Evolutionary conservation across 2,329 filamentous ascomycete species (phyloP).

Genomic region (Aspergillus novofumigatus): DNA sequence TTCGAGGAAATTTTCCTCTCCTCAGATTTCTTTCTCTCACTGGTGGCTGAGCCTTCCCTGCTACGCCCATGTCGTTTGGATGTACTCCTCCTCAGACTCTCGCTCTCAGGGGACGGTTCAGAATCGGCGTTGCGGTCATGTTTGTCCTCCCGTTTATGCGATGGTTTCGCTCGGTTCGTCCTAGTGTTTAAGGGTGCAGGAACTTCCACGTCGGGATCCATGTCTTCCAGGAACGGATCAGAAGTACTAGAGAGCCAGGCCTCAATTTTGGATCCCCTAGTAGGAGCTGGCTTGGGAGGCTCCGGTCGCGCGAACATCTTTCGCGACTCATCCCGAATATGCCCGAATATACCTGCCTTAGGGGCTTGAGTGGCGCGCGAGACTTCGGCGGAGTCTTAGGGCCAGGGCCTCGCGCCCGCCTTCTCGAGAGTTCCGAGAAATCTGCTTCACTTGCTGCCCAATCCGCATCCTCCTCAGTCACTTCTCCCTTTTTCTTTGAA

Average conservation of each 20-base stretch:
- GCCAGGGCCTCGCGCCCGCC: slow-evolving; percentile 28
- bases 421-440: slow-evolving; percentile 37
- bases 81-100: slow-evolving; percentile 22
- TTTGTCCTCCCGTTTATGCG: slow-evolving; percentile 20
- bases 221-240: slow-evolving; percentile 51
- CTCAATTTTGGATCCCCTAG: slow-evolving; percentile 53
- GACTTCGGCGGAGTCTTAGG: slow-evolving; percentile 10
- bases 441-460: slow-evolving; percentile 38
- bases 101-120: slow-evolving; percentile 23
- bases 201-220: slow-evolving; percentile 32
- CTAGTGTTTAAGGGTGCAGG: slow-evolving; percentile 41
- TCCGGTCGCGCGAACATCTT: slow-evolving; percentile 44
- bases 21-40: slow-evolving; percentile 12
- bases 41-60: slow-evolving; percentile 13
- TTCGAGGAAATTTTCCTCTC: slow-evolving; percentile 8
- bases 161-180: slow-evolving; percentile 31
- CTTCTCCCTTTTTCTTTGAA: slow-evolving; percentile 23
- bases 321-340: slow-evolving; percentile 42
- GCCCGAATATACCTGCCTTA: slow-evolving; percentile 41
- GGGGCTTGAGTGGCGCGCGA: slow-evolving; percentile 26
- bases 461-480: slow-evolving; percentile 29
- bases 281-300: slow-evolving; percentile 35
- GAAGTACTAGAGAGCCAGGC: slow-evolving; percentile 58
- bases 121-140: slow-evolving; percentile 17
- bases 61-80: slow-evolving; percentile 19